phyloP scores from a whole-genome alignment of 305 asterid genomes.

The Coffea humblotiana region DNA sequence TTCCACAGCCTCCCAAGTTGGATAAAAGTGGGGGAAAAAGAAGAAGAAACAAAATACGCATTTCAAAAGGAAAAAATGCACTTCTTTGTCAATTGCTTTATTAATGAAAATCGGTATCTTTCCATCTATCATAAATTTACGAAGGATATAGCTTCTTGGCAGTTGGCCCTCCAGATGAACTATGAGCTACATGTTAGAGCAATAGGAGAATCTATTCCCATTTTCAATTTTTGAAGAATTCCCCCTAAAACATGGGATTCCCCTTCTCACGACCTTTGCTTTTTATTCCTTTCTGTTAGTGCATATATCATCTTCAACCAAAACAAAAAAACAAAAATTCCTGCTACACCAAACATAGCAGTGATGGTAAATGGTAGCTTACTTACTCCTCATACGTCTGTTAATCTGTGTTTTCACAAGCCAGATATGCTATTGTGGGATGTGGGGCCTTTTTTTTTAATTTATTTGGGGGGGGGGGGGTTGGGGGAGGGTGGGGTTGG shows the following conservation, averaged over 20 bases:
- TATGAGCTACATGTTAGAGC: constrained; percentile 21
- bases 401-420: neutral
- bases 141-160: neutral
- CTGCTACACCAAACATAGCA: constrained; percentile 27
- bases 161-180: constrained; percentile 4
- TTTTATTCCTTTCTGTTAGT: constrained; percentile 11
- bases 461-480: neutral
- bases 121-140: neutral
- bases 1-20: neutral
- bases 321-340: constrained; percentile 23
- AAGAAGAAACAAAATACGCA: neutral
- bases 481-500: neutral
- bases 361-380: neutral
- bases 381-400: neutral
- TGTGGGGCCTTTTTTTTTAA: neutral
- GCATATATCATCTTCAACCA: constrained; percentile 12
- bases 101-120: constrained; percentile 4
- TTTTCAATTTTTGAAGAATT: constrained; percentile 16
- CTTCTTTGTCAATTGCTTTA: neutral
- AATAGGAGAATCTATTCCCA: constrained; percentile 45
- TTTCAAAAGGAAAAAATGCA: no score
- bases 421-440: neutral
- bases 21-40: neutral
- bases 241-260: constrained; percentile 45
- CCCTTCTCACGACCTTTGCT: constrained; percentile 22